Evolutionary conservation across 1,284 basidiomycete genomes (phyloP), one percentile per base, ranked within the genome.

Genomic region (Tranzscheliella williamsii): DNA sequence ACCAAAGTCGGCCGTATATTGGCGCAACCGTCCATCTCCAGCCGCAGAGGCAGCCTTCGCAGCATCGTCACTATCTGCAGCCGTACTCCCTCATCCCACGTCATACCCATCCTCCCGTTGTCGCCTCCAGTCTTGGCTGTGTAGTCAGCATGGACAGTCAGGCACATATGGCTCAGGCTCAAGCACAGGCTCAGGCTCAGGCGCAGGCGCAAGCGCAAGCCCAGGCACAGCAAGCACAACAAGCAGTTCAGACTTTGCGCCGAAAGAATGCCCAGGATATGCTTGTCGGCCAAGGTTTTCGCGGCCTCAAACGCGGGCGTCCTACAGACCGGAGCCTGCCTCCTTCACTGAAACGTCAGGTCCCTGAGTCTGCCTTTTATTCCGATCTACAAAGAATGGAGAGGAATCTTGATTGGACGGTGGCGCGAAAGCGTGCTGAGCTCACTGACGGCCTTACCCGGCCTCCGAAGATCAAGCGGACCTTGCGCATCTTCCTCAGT

Each of bases 321-420:
- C 82, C 90, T 30, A 88, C 87, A 2, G 89, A 90, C 76, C 88
- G 87, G 78, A 83, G 83, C 29, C 80, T 91, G 22, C 89, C 89
- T 0, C 85, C 38, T 82, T 92, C 68, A 83, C 87, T 16, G 87
- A 94, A 78, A 47, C 48, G 67, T n/a, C 63, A 65, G 24, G 62
- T 76, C 22, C 73, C 71, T 16, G 73, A 76, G 43, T 73, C 90
- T 18, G 83, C 83, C 43, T 89, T 94, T 83, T 97, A 96, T 79
- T 84, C 85, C 49, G 86, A 89, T 70, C 81, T 97, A 24, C 81
- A 93, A 36, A 86, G 89, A 53, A 88, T 91, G 83, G 93, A 96
- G 79, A 84, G 88, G 56, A 89, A 88, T 76, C 82, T 97, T 9
- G 93, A 97, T 79, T 97, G 94, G 94, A 94, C 90, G 5, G 86